These are phyloP conservation scores for Mycena albidolilacea DNA, from an alignment of 768 basidiomycete species.

Conservation along the genomic window DNA sequence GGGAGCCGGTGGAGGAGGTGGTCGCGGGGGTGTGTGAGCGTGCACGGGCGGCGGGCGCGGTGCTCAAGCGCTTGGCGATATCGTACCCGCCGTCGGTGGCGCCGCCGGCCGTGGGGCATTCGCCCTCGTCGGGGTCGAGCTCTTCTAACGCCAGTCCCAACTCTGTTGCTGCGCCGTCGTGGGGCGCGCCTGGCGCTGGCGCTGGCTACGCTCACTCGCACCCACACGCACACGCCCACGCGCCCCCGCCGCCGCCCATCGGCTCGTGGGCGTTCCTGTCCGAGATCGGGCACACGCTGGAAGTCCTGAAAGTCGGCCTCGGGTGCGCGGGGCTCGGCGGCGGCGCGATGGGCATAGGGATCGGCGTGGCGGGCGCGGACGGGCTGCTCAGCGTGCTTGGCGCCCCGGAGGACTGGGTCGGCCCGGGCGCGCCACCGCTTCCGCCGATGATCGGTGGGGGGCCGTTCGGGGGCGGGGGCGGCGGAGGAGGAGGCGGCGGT, in stretches of 20 bases:
- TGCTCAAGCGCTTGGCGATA: conserved; percentile 70
- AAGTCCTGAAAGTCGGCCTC: conserved; percentile 74
- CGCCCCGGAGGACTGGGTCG: conserved; percentile 60
- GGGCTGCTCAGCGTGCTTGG: conserved; percentile 68
- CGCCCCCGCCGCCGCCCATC: conserved; percentile 44
- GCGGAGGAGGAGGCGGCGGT: neutral
- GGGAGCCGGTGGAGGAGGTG: conserved; percentile 84
- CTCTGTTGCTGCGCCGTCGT: neutral
- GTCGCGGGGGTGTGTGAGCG: conserved; percentile 72
- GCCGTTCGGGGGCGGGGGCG: neutral
- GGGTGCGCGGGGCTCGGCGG: conserved; percentile 67
- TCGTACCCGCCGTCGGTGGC: conserved; percentile 61
- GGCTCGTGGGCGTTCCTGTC: conserved; percentile 78
- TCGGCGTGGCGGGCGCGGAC: neutral
- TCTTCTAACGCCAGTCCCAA: no score
- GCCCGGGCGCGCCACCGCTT: neutral
- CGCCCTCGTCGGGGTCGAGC: no score
- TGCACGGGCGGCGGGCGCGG: conserved; percentile 68
- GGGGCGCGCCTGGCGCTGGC: neutral
- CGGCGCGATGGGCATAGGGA: neutral
- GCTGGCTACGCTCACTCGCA: conserved; percentile 1
- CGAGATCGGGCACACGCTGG: conserved; percentile 68
- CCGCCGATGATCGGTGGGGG: neutral
- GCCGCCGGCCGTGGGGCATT: neutral
- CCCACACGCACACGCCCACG: neutral